phyloP scores from a whole-genome alignment of 306 rosid genomes.

The Luffa aegyptiaca region DNA sequence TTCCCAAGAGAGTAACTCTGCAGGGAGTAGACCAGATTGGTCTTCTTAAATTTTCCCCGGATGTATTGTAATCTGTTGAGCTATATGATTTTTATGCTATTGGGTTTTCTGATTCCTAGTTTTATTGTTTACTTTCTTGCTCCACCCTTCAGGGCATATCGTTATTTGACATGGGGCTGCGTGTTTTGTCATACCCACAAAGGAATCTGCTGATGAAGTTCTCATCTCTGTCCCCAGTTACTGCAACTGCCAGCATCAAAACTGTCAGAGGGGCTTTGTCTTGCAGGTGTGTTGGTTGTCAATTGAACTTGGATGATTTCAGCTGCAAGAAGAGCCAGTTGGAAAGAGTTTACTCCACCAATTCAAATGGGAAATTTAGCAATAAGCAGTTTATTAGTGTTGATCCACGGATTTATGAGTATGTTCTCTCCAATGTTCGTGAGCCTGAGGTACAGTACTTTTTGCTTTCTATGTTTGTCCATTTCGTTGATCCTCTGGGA shows the following conservation, averaged over 20 bases:
- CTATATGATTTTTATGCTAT: not conserved
- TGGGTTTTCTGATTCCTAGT: not conserved
- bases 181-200: constrained; percentile 24
- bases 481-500: not conserved
- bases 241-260: not conserved
- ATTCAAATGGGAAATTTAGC: constrained; percentile 55
- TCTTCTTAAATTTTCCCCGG: not conserved
- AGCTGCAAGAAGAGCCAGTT: constrained; percentile 24
- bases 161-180: constrained; percentile 23
- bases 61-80: not conserved
- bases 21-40: not conserved
- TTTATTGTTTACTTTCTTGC: not conserved
- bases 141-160: not conserved
- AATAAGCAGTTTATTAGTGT: constrained; percentile 68
- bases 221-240: constrained; percentile 23
- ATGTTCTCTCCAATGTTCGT: constrained; percentile 64
- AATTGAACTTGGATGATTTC: constrained; percentile 12
- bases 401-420: constrained; percentile 58
- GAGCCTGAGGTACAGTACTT: constrained; percentile 69
- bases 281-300: constrained; percentile 9
- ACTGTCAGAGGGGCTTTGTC: constrained; percentile 10
- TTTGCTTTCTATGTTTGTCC: not conserved
- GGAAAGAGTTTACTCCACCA: constrained; percentile 27
- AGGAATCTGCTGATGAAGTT: constrained; percentile 11
- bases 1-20: not conserved